Evolutionary conservation across 148 eudicot species (phyloP).

Genomic region (Rhododendron williamsianum): DNA sequence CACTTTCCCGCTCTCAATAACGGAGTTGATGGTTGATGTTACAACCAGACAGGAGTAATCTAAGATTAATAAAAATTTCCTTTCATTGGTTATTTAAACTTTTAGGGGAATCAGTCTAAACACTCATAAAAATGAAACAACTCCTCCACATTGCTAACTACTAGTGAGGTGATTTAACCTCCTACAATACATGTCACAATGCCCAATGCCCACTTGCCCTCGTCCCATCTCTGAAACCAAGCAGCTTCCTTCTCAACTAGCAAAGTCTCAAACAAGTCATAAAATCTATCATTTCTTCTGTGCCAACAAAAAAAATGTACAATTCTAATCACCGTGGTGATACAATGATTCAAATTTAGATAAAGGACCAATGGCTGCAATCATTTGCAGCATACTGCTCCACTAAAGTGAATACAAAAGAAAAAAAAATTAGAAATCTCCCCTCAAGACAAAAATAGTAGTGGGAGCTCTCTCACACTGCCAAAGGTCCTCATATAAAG

Average conservation of each 20-base stretch:
- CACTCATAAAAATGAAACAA: neutral
- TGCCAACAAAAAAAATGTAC: neutral
- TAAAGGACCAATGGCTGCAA: neutral
- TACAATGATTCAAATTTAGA: neutral
- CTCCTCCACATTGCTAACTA: neutral
- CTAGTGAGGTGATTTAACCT: neutral
- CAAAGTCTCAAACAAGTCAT: conserved; percentile 1
- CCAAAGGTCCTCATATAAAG: neutral
- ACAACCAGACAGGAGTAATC: neutral
- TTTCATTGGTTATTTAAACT: neutral
- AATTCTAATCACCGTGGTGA: neutral
- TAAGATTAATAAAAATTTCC: neutral
- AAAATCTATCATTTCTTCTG: neutral
- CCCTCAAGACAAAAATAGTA: neutral
- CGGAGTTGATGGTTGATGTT: neutral
- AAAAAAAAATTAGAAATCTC: neutral
- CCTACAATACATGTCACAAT: neutral
- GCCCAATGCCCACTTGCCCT: neutral
- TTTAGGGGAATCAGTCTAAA: neutral
- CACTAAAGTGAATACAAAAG: neutral
- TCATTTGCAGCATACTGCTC: neutral
- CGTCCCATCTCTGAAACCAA: neutral
- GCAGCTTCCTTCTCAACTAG: neutral
- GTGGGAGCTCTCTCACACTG: neutral
- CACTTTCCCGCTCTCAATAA: neutral